Conservation (phyloP, 495 filamentous ascomycete species). For the Hypoxylon rickii region DNA sequence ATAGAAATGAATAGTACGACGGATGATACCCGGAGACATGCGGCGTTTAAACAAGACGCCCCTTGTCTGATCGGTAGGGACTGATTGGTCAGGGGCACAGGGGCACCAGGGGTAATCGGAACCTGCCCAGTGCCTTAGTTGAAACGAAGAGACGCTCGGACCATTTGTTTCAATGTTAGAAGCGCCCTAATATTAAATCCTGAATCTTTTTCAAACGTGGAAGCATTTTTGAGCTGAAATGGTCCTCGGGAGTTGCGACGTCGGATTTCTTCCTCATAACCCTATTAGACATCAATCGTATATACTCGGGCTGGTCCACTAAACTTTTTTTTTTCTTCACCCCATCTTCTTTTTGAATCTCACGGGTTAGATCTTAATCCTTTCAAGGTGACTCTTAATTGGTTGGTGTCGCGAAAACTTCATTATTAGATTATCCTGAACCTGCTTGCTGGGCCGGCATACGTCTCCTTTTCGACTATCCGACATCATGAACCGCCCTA, state of each 20-base stretch:
- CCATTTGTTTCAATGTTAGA: conserved; percentile 41
- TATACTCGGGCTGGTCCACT: conserved; percentile 8
- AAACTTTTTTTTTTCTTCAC: conserved; percentile 5
- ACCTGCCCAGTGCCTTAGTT: conserved; percentile 33
- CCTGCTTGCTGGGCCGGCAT: not conserved
- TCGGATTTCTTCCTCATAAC: not conserved
- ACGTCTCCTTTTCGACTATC: not conserved
- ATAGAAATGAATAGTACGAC: not conserved
- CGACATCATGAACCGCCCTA: conserved; percentile 26
- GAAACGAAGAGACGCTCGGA: conserved; percentile 31
- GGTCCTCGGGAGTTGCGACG: conserved; percentile 5
- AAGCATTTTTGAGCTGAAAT: conserved; percentile 8
- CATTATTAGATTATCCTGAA: too few species aligned
- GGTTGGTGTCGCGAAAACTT: too few species aligned
- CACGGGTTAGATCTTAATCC: too few species aligned
- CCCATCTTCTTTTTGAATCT: conserved; percentile 2
- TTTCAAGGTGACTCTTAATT: too few species aligned
- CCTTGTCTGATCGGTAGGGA: conserved; percentile 15
- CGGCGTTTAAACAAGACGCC: conserved; percentile 5
- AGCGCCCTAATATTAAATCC: conserved; percentile 21
- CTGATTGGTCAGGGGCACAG: conserved; percentile 20
- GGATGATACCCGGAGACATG: not conserved
- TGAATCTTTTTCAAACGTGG: too few species aligned
- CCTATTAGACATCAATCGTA: not conserved
- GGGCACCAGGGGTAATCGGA: not conserved